Conservation (phyloP, 202 grass and related monocot species). For the Zoysia matrella region DNA sequence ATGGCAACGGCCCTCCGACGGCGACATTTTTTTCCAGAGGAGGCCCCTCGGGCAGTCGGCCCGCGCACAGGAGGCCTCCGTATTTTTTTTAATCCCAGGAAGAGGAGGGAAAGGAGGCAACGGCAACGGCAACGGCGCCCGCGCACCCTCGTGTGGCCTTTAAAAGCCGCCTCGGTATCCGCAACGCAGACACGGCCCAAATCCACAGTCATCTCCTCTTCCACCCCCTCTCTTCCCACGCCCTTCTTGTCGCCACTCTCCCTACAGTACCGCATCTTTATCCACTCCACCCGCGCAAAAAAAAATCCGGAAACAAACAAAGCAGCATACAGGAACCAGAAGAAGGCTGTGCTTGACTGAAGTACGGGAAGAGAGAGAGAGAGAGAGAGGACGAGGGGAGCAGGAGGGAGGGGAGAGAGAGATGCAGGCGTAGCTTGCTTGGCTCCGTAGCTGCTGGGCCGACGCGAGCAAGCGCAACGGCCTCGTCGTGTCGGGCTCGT, state of each 20-base stretch:
- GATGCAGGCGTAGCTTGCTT: slow-evolving; percentile 32
- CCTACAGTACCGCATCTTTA: slow-evolving; percentile 48
- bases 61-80: too few relatives aligned
- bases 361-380: too few relatives aligned
- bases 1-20: too few relatives aligned
- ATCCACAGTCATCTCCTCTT: slow-evolving; percentile 20
- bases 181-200: slow-evolving; percentile 36
- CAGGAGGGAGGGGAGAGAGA: not conserved
- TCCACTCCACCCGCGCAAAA: slow-evolving; percentile 14
- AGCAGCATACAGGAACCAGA: too few relatives aligned
- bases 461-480: not conserved
- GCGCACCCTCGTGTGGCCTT: slow-evolving; percentile 9
- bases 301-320: too few relatives aligned
- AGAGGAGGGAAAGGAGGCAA: not conserved
- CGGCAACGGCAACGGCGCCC: slow-evolving; percentile 3
- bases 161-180: slow-evolving; percentile 56
- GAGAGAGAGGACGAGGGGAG: too few relatives aligned
- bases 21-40: too few relatives aligned
- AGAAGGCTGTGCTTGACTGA: too few relatives aligned
- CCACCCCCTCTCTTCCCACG: slow-evolving; percentile 1
- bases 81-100: not conserved
- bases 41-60: too few relatives aligned
- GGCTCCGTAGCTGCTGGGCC: slow-evolving; percentile 2
- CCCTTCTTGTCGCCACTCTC: slow-evolving; percentile 30
- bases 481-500: slow-evolving; percentile 30